A percentile compares a stretch with the other conserved stretches of the same genome.
Conservation (phyloP, 805 yeast species). For the Candida nonsorbophila region DNA sequence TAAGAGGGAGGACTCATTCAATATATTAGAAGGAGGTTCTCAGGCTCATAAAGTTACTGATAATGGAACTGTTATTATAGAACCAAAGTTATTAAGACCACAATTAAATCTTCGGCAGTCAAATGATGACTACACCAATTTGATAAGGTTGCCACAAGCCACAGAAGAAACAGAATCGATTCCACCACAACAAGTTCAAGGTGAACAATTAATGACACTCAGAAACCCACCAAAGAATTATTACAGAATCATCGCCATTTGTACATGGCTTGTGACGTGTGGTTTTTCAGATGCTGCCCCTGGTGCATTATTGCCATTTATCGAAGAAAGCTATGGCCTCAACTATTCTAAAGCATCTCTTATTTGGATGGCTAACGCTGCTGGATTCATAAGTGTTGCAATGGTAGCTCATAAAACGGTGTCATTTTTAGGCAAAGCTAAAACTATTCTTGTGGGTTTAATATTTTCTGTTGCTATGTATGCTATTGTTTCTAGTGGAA, state of each 20-base stretch:
- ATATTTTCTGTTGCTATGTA: constrained; percentile 33
- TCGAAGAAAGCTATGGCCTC: constrained; percentile 44
- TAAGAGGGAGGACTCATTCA: too few species aligned
- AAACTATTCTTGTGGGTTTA: constrained; percentile 35
- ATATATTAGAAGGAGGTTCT: too few species aligned
- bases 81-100: too few species aligned
- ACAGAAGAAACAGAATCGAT: neutral
- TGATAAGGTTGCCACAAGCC: neutral
- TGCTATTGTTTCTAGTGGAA: constrained; percentile 43
- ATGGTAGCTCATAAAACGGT: constrained; percentile 42
- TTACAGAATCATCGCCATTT: constrained; percentile 36
- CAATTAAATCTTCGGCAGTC: constrained; percentile 6
- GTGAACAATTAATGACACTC: constrained; percentile 27
- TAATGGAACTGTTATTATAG: too few species aligned
- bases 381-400: constrained; percentile 52
- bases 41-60: too few species aligned
- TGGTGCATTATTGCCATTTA: constrained; percentile 54
- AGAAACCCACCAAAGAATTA: constrained; percentile 38
- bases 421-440: constrained; percentile 33
- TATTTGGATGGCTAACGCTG: constrained; percentile 53
- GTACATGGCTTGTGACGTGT: constrained; percentile 33
- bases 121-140: constrained; percentile 7
- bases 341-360: constrained; percentile 51
- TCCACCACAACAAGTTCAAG: constrained; percentile 4
- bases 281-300: constrained; percentile 56